These are phyloP conservation scores for Fusarium sp. DNA, from an alignment of 2,329 filamentous ascomycete genomes.

Conservation along the genomic window DNA sequence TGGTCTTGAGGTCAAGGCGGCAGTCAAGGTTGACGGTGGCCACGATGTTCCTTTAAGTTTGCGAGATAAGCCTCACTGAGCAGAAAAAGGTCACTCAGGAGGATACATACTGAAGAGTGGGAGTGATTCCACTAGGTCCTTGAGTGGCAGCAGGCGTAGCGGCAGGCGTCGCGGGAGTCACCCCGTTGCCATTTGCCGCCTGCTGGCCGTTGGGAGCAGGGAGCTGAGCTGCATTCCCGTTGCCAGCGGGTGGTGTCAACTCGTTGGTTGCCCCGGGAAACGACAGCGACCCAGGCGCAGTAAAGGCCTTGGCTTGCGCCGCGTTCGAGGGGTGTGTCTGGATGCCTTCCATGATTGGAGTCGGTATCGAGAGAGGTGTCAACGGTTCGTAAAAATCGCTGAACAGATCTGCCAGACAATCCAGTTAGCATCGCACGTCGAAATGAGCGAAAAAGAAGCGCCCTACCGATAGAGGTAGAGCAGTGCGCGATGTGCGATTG, in stretches of 20 bases:
- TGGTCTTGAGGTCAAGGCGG: conserved; percentile 97
- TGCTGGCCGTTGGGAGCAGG: conserved; percentile 61
- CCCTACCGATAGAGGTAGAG: conserved; percentile 40
- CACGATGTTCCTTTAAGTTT: conserved; percentile 88
- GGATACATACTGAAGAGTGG: conserved; percentile 95
- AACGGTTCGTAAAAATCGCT: conserved; percentile 36
- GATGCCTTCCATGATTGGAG: conserved; percentile 82
- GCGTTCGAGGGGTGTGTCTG: conserved; percentile 93
- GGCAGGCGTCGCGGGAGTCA: conserved; percentile 90
- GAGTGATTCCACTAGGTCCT: conserved; percentile 89
- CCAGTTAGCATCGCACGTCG: conserved; percentile 42
- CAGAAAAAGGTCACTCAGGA: conserved; percentile 49
- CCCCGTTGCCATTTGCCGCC: conserved; percentile 77
- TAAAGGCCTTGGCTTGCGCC: conserved; percentile 95
- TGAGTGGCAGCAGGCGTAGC: conserved; percentile 88
- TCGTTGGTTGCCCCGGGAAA: conserved; percentile 89
- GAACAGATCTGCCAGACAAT: conserved; percentile 50
- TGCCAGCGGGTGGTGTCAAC: conserved; percentile 78
- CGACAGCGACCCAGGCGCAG: conserved; percentile 89
- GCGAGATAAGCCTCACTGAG: conserved; percentile 66
- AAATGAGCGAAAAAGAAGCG: conserved; percentile 8
- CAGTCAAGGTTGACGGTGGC: conserved; percentile 98
- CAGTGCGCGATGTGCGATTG: conserved; percentile 23
- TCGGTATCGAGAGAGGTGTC: conserved; percentile 35
- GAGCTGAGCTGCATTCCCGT: conserved; percentile 66